Base-by-base conservation (phyloP, 208 protist genomes). In the Trypanosoma conorhini region DNA sequence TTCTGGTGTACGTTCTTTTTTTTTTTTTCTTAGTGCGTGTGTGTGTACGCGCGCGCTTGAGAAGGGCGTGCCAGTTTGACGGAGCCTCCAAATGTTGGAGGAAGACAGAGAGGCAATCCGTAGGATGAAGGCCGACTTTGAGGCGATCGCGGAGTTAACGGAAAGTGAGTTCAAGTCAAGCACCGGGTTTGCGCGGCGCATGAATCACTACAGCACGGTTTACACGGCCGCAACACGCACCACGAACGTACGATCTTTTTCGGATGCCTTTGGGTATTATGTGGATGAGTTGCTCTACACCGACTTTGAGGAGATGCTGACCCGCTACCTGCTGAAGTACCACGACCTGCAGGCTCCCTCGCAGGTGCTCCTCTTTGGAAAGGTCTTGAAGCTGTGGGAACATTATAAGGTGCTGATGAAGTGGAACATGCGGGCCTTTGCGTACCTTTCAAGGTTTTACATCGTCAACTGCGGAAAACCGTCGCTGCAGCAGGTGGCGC, bases 271-370 rank as follows among this genome's bases (percentile, higher is more conserved):
- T 46, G 86, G 86, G 50, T 93, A 86, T 59, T 79, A 88, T 35
- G 82, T 81, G 7, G 83, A 85, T 50, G 87, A 94, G 40, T 60
- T 94, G 22, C 77, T 96, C 59, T 96, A 94, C 74, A 92, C 92
- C 77, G 88, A 96, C 59, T 96, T 89, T 76, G 87, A 96, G 66
- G 87, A 94, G 72, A 94, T 96, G 86, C 81, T 96, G n/a, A 92
- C 88, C 10, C 80, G 82, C 24, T 93, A 90, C 67, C 70, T 96
- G 42, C 73, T 92, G 63, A 82, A 87, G 17, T 85, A 90, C 70
- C 48, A 62, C 10, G 79, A 92, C 65, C 69, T 93, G 24, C 61
- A 56, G 21, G 77, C 76, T 1, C 42, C 80, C 15, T 86, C 85
- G 3, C 81, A 93, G 48, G 65, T 72, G 44, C 80, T 87, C 38